These are phyloP conservation scores for Mycena sanguinolenta DNA, from an alignment of 768 basidiomycete species.

Conservation along the genomic window DNA sequence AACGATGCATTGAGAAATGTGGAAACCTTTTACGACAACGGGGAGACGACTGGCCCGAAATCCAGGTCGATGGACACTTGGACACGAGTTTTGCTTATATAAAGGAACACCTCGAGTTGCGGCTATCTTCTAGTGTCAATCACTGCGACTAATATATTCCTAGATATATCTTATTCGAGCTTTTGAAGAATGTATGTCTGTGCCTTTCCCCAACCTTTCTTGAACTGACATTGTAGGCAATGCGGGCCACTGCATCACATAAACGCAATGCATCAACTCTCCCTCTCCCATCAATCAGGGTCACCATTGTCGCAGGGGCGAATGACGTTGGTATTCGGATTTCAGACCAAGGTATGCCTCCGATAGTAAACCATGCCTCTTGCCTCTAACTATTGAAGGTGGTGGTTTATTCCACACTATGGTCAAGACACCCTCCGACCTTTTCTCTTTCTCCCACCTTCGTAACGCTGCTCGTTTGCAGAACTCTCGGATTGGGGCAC, in stretches of 20 bases:
- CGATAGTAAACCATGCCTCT: slow-evolving; percentile 19
- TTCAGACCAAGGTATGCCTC: slow-evolving; percentile 83
- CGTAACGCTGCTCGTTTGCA: slow-evolving; percentile 82
- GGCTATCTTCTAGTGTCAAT: slow-evolving; percentile 17
- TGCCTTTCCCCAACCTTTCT: background rate
- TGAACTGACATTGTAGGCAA: slow-evolving; percentile 61
- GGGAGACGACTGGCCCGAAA: slow-evolving; percentile 67
- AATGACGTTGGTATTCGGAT: slow-evolving; percentile 86
- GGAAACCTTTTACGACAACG: slow-evolving; percentile 65
- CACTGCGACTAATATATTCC: background rate
- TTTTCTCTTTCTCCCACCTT: slow-evolving; percentile 92
- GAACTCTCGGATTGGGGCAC: slow-evolving; percentile 73
- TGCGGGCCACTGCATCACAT: slow-evolving; percentile 73
- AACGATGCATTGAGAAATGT: slow-evolving; percentile 80
- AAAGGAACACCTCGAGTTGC: slow-evolving; percentile 87
- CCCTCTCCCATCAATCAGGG: slow-evolving; percentile 78
- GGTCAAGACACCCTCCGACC: slow-evolving; percentile 76
- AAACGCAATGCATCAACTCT: slow-evolving; percentile 58
- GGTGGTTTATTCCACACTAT: slow-evolving; percentile 72
- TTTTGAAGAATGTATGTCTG: slow-evolving; percentile 85
- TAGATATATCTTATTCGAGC: slow-evolving; percentile 89
- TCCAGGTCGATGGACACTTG: slow-evolving; percentile 80
- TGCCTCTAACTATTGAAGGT: slow-evolving; percentile 56
- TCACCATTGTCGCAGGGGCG: slow-evolving; percentile 81
- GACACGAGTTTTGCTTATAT: slow-evolving; percentile 86